Conservation (phyloP, 495 filamentous ascomycete species). For the Penicillium alfredii region DNA sequence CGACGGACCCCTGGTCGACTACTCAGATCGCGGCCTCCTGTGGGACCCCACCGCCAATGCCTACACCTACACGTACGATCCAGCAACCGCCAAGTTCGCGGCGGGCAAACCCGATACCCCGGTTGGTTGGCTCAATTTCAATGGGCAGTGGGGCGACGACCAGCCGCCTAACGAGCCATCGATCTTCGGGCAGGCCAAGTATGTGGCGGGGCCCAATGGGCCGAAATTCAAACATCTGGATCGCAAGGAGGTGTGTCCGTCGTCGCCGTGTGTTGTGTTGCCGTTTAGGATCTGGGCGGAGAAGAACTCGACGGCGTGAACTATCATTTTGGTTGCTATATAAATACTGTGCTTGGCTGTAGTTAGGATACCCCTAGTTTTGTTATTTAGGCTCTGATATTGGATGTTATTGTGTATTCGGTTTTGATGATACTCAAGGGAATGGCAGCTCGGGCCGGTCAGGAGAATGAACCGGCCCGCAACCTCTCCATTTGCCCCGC, state of each 20-base stretch:
- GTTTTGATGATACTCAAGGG: no score
- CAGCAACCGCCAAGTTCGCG: constrained; percentile 32
- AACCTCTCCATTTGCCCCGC: no score
- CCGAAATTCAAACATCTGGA: constrained; percentile 48
- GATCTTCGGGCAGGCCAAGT: constrained; percentile 47
- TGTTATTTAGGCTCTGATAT: no score
- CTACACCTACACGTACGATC: constrained; percentile 46
- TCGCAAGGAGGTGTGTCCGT: constrained; percentile 41
- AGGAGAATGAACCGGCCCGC: no score
- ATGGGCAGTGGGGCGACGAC: constrained; percentile 54
- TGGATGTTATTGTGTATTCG: no score
- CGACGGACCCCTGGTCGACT: constrained; percentile 55
- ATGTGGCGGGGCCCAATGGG: constrained; percentile 48
- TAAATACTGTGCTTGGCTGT: no score
- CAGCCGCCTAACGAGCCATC: constrained; percentile 46
- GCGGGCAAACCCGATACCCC: constrained; percentile 38
- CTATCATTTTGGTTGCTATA: no score
- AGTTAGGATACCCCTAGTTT: no score
- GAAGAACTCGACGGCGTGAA: constrained; percentile 3
- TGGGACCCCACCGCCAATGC: constrained; percentile 51
- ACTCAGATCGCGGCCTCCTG: constrained; percentile 48
- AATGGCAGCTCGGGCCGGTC: no score
- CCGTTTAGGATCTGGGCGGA: constrained; percentile 24
- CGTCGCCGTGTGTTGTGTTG: constrained; percentile 29
- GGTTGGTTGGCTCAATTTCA: constrained; percentile 46